These are phyloP conservation scores for Ambrosiella xylebori DNA, from an alignment of 2,329 filamentous ascomycete species.

Conservation along the genomic window DNA sequence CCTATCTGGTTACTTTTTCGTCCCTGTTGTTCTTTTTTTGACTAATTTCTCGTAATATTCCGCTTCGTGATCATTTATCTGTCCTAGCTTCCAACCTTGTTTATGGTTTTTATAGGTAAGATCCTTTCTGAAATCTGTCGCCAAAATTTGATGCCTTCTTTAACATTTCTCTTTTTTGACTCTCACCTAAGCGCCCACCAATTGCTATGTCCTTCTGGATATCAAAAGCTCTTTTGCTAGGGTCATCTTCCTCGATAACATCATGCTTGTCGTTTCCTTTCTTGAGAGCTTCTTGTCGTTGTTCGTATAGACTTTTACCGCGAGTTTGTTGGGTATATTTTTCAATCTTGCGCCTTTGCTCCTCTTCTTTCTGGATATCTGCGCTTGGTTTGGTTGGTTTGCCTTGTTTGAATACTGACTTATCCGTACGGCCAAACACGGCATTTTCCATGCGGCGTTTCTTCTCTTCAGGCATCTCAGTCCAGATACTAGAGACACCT, in stretches of 20 bases:
- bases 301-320: conserved; percentile 41
- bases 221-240: conserved; percentile 76
- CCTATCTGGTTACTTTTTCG: neutral
- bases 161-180: conserved; percentile 62
- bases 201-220: conserved; percentile 84
- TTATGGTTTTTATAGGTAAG: conserved; percentile 28
- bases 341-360: conserved; percentile 29
- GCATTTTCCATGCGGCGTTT: conserved; percentile 63
- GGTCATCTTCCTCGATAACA: conserved; percentile 65
- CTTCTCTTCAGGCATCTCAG: conserved; percentile 80
- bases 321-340: conserved; percentile 36
- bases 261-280: conserved; percentile 8
- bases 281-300: conserved; percentile 27
- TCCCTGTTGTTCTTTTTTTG: neutral
- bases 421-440: conserved; percentile 52
- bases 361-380: conserved; percentile 41
- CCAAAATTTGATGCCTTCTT: conserved; percentile 67
- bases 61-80: neutral
- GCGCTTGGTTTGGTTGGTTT: conserved; percentile 15
- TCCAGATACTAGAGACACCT: conserved; percentile 58
- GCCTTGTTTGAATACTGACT: conserved; percentile 19
- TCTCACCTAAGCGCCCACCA: conserved; percentile 51
- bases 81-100: neutral
- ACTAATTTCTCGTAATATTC: neutral
- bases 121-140: conserved; percentile 65